A percentile compares a stretch with the other conserved stretches of the same genome.
Conservation (phyloP, 2,329 filamentous ascomycete genomes). For the Sporothrix sp. region DNA sequence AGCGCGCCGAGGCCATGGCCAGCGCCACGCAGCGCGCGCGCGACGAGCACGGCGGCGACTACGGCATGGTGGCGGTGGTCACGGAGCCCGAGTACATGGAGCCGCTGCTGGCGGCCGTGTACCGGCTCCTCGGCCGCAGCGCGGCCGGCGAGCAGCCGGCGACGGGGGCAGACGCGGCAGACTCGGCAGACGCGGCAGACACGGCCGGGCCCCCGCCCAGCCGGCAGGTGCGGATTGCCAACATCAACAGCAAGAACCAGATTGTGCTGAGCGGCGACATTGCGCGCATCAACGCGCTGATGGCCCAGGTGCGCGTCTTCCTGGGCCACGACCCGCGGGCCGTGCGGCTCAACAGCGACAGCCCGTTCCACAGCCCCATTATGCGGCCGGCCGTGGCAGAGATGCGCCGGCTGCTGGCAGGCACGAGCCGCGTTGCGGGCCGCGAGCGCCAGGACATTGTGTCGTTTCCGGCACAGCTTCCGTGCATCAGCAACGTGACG, state of each 20-base stretch:
- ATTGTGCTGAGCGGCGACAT: slow-evolving; percentile 88
- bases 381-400: slow-evolving; percentile 76
- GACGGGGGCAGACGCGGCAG: slow-evolving; percentile 37
- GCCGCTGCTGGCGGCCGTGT: slow-evolving; percentile 60
- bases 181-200: slow-evolving; percentile 31
- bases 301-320: slow-evolving; percentile 81
- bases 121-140: slow-evolving; percentile 66
- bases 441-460: slow-evolving; percentile 54
- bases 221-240: slow-evolving; percentile 81
- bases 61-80: slow-evolving; percentile 89
- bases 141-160: slow-evolving; percentile 56
- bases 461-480: slow-evolving; percentile 62
- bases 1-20: slow-evolving; percentile 74
- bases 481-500: slow-evolving; percentile 79
- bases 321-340: slow-evolving; percentile 84
- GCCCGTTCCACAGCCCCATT: slow-evolving; percentile 82
- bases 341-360: slow-evolving; percentile 76
- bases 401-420: slow-evolving; percentile 59
- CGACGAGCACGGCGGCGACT: slow-evolving; percentile 63
- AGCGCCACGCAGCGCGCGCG: slow-evolving; percentile 59
- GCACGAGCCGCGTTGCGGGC: slow-evolving; percentile 44
- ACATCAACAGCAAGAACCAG: slow-evolving; percentile 93
- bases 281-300: slow-evolving; percentile 66
- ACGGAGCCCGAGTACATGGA: slow-evolving; percentile 72
- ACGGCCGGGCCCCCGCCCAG: slow-evolving; percentile 50